Percentiles rank a stretch among this genome's conserved stretches.
Evolutionary conservation across 2,329 filamentous ascomycete genomes (phyloP).

Genomic region (Xylariaceae sp.): DNA sequence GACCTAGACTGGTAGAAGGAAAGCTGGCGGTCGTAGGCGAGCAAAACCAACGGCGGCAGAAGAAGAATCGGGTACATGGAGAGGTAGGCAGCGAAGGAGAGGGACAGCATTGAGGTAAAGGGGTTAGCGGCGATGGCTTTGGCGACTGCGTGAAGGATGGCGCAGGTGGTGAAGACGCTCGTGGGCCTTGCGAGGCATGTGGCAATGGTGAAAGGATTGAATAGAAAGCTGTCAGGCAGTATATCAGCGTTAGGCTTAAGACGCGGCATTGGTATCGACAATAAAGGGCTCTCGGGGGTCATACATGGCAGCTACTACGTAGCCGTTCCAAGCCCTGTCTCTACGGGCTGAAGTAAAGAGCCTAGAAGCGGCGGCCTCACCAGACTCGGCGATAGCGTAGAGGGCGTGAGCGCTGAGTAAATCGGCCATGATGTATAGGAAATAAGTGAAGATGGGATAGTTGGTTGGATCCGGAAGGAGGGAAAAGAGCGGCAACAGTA

Average conservation of each 20-base stretch:
- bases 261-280: not conserved
- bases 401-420: slow-evolving; percentile 78
- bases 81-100: slow-evolving; percentile 84
- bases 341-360: slow-evolving; percentile 76
- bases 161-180: slow-evolving; percentile 81
- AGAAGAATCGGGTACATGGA: slow-evolving; percentile 89
- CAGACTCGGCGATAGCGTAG: slow-evolving; percentile 73
- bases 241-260: slow-evolving; percentile 7
- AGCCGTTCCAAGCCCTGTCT: slow-evolving; percentile 67
- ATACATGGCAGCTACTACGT: slow-evolving; percentile 75
- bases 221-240: slow-evolving; percentile 63
- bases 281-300: slow-evolving; percentile 17
- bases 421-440: slow-evolving; percentile 80
- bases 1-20: slow-evolving; percentile 31
- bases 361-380: slow-evolving; percentile 68
- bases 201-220: slow-evolving; percentile 90
- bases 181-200: slow-evolving; percentile 89
- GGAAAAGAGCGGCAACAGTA: slow-evolving; percentile 87
- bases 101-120: slow-evolving; percentile 73
- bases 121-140: slow-evolving; percentile 72
- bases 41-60: slow-evolving; percentile 73
- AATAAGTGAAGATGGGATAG: slow-evolving; percentile 68
- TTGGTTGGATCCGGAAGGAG: slow-evolving; percentile 68
- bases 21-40: slow-evolving; percentile 68
- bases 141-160: slow-evolving; percentile 77